Percentiles rank a stretch among this genome's conserved stretches.
Conservation (phyloP, 257 asterid species). For the Solanum appendiculatum region DNA sequence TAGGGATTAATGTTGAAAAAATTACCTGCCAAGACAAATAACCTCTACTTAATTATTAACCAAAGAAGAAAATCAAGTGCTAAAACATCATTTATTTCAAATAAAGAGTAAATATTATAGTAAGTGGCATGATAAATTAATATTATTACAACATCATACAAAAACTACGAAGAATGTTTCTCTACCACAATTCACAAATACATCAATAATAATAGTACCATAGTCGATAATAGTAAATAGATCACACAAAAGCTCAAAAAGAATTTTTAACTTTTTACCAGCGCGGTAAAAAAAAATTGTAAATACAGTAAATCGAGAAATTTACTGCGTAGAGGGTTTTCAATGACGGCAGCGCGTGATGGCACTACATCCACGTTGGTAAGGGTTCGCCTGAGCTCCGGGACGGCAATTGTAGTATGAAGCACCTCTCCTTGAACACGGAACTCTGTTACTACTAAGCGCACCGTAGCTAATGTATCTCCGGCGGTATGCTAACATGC, state of each 20-base stretch:
- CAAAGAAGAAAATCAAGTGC: neutral
- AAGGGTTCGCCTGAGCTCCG: slow-evolving; percentile 30
- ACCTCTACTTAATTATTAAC: neutral
- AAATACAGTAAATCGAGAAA: neutral
- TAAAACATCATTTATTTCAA: neutral
- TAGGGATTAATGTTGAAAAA: too few relatives aligned
- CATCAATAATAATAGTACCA: neutral
- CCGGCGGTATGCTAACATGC: slow-evolving; percentile 8
- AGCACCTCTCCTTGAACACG: slow-evolving; percentile 23
- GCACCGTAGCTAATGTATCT: slow-evolving; percentile 30
- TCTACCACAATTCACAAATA: neutral
- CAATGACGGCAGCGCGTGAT: slow-evolving; percentile 33
- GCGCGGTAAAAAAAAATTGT: neutral
- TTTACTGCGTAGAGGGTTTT: neutral
- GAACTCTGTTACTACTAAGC: slow-evolving; percentile 14
- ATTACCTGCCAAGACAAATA: neutral
- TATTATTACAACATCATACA: neutral
- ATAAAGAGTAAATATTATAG: neutral
- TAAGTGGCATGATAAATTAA: neutral
- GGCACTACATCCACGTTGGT: slow-evolving; percentile 27
- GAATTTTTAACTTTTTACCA: neutral
- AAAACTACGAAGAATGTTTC: neutral
- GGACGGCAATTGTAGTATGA: slow-evolving; percentile 41
- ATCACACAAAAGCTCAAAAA: neutral
- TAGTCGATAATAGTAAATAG: neutral